A percentile compares a stretch with the other conserved stretches of the same genome.
Conservation (phyloP, 352 stramenopile genomes). For the Phytophthora nicotianae region DNA sequence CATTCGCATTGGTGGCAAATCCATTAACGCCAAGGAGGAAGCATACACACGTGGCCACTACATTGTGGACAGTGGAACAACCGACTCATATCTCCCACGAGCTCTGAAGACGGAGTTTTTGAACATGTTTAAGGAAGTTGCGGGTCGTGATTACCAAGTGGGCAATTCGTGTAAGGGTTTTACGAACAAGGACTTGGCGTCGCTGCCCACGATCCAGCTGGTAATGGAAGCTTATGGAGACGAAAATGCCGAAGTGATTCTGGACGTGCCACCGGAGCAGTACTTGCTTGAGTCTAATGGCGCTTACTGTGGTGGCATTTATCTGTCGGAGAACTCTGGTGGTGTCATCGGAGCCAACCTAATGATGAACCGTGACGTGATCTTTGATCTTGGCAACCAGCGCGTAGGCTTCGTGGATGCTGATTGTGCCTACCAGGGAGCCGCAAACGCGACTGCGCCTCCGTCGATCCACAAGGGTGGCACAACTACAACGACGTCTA, state of each 20-base stretch:
- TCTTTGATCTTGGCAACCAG: conserved; percentile 76
- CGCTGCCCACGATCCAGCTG: conserved; percentile 70
- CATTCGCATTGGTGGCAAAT: conserved; percentile 63
- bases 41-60: conserved; percentile 59
- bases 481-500: neutral
- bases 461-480: conserved; percentile 12
- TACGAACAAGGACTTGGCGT: conserved; percentile 52
- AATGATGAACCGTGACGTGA: conserved; percentile 83
- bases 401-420: conserved; percentile 83
- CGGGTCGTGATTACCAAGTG: conserved; percentile 55
- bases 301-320: conserved; percentile 68
- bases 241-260: conserved; percentile 58
- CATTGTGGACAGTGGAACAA: conserved; percentile 88
- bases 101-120: conserved; percentile 61
- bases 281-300: conserved; percentile 64
- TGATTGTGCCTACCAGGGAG: conserved; percentile 47
- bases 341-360: conserved; percentile 86
- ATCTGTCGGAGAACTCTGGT: conserved; percentile 67
- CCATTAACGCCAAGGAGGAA: conserved; percentile 55
- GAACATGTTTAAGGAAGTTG: conserved; percentile 54
- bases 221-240: conserved; percentile 70
- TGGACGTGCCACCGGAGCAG: conserved; percentile 64
- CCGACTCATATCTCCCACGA: conserved; percentile 78
- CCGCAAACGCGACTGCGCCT: conserved; percentile 13
- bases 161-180: conserved; percentile 54